Evolutionary conservation across 371 early-diverging fungal species (phyloP).

Genomic region (Globomyces sp.): DNA sequence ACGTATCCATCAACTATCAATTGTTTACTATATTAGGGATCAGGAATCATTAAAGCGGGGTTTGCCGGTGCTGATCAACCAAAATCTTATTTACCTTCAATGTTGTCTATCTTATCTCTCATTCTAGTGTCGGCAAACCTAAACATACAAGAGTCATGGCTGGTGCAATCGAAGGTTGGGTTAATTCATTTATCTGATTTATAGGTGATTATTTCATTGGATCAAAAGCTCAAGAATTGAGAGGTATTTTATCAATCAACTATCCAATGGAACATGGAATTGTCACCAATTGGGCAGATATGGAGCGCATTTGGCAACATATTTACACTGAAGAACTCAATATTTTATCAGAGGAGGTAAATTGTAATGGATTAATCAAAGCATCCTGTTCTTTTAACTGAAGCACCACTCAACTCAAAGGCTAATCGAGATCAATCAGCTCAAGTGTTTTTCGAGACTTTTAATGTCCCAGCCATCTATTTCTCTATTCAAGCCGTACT

Average conservation of each 20-base stretch:
- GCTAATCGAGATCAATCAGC: slow-evolving; percentile 86
- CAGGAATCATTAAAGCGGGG: slow-evolving; percentile 96
- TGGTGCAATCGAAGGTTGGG: slow-evolving; percentile 81
- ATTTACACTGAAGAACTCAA: slow-evolving; percentile 92
- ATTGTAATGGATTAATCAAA: slow-evolving; percentile 30
- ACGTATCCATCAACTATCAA: slow-evolving; percentile 39
- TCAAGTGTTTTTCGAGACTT: slow-evolving; percentile 96
- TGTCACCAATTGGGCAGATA: slow-evolving; percentile 94
- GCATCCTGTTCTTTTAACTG: slow-evolving; percentile 95
- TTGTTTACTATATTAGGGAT: slow-evolving; percentile 63
- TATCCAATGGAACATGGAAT: slow-evolving; percentile 97
- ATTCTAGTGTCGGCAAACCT: slow-evolving; percentile 83
- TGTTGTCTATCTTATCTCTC: slow-evolving; percentile 42
- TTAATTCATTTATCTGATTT: too few relatives aligned
- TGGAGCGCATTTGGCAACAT: slow-evolving; percentile 96
- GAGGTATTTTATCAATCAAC: slow-evolving; percentile 85
- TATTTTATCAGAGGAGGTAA: slow-evolving; percentile 89
- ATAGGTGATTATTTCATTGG: slow-evolving; percentile 86
- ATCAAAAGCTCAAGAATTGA: slow-evolving; percentile 86
- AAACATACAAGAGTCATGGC: slow-evolving; percentile 95
- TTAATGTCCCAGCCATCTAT: slow-evolving; percentile 93
- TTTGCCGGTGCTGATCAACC: slow-evolving; percentile 97
- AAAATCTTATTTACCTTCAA: slow-evolving; percentile 87
- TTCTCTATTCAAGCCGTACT: slow-evolving; percentile 95
- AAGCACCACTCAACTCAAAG: slow-evolving; percentile 91